Evolutionary conservation across 352 stramenopile species (phyloP).

Genomic region (Phytophthora fragariae): DNA sequence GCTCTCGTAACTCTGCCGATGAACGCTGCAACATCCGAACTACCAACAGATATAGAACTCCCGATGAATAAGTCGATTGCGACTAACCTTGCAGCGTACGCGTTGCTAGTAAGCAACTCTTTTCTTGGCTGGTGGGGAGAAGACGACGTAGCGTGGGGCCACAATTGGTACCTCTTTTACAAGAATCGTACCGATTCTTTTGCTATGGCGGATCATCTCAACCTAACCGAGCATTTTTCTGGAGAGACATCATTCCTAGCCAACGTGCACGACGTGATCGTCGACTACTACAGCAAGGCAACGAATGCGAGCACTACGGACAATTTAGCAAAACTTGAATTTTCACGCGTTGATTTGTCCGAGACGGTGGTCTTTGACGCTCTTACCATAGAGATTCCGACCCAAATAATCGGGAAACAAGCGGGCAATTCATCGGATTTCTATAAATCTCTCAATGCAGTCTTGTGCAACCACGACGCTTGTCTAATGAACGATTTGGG

Average conservation of each 20-base stretch:
- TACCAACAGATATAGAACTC: conserved; percentile 2
- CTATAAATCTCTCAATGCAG: neutral
- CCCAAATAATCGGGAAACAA: conserved; percentile 4
- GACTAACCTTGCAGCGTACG: conserved; percentile 12
- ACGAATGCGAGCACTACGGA: conserved; percentile 12
- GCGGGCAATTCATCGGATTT: neutral
- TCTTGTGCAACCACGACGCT: neutral
- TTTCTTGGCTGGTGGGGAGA: conserved; percentile 12
- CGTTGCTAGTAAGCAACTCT: conserved; percentile 4
- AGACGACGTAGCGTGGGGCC: neutral
- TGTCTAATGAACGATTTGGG: neutral
- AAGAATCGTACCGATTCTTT: neutral
- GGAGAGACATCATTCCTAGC: neutral
- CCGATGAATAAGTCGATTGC: conserved; percentile 14
- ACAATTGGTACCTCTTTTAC: neutral
- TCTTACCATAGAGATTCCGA: conserved; percentile 16
- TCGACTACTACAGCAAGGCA: conserved; percentile 13
- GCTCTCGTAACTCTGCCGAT: neutral
- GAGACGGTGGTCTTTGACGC: conserved; percentile 2
- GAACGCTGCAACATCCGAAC: neutral
- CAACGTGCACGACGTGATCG: neutral
- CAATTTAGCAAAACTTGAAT: conserved; percentile 10
- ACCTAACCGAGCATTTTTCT: conserved; percentile 1
- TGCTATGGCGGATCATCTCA: conserved; percentile 8
- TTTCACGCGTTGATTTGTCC: conserved; percentile 12